Percentiles rank a stretch among this genome's conserved stretches.
phyloP scores from a whole-genome alignment of 2,329 filamentous ascomycete genomes.

The Stagonosporopsis rhizophila region DNA sequence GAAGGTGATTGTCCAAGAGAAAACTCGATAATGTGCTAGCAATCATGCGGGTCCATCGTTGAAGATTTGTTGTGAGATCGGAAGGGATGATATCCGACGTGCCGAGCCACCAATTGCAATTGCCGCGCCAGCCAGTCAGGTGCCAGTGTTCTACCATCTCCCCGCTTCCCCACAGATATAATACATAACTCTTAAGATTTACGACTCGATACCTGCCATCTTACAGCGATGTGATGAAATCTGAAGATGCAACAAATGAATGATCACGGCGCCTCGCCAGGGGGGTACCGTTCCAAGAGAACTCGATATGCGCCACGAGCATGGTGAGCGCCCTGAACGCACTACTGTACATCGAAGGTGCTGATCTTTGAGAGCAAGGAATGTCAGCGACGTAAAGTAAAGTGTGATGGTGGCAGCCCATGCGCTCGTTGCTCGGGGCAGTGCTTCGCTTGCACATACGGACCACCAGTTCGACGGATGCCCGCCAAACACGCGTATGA shows the following conservation, averaged over 20 bases:
- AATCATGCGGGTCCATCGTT: neutral
- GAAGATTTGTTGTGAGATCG: neutral
- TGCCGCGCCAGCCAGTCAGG: neutral
- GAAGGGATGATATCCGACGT: neutral
- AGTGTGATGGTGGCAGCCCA: conserved; percentile 11
- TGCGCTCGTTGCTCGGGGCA: conserved; percentile 17
- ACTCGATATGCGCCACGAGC: conserved; percentile 12
- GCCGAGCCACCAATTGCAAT: neutral
- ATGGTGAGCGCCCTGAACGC: conserved; percentile 5
- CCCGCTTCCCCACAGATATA: neutral
- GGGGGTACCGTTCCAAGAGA: conserved; percentile 16
- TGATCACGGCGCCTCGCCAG: neutral
- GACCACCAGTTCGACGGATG: neutral
- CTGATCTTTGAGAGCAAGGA: conserved; percentile 16
- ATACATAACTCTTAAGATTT: neutral
- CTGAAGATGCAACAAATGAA: neutral
- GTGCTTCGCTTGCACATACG: conserved; percentile 10
- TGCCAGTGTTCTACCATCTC: neutral
- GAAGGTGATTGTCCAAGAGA: too few relatives aligned
- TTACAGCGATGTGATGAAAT: neutral
- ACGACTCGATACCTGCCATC: neutral
- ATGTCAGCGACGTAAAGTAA: conserved; percentile 18
- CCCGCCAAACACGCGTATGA: neutral
- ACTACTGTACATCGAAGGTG: neutral
- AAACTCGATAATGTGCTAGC: neutral